phyloP scores from a whole-genome alignment of 805 yeast species.

The Scheffersomyces coipomensis region DNA sequence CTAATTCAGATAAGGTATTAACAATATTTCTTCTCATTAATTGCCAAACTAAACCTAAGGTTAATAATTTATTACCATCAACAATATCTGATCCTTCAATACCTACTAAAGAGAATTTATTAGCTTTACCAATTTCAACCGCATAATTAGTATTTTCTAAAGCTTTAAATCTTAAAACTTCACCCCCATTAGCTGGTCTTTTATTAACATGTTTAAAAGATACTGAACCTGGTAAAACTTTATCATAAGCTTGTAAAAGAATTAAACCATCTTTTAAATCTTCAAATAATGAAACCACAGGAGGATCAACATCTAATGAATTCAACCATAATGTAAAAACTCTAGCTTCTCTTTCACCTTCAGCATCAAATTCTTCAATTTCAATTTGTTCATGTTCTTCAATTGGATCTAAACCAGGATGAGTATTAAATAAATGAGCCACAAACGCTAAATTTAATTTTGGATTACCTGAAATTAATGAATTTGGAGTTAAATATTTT shows the following conservation, averaged over 20 bases:
- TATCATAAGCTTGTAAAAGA: constrained; percentile 88
- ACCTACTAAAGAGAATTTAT: constrained; percentile 91
- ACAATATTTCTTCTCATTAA: constrained; percentile 95
- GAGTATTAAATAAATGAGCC: constrained; percentile 93
- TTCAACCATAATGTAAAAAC: constrained; percentile 97
- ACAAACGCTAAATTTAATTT: constrained; percentile 95
- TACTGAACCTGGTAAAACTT: constrained; percentile 92
- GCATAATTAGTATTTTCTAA: constrained; percentile 97
- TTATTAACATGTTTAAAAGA: constrained; percentile 78
- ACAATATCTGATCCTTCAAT: constrained; percentile 97
- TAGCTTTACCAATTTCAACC: constrained; percentile 93
- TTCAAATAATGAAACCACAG: constrained; percentile 87
- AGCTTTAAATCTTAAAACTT: constrained; percentile 87
- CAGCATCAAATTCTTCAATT: constrained; percentile 97
- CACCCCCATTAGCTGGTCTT: constrained; percentile 72
- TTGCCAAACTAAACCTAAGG: constrained; percentile 96
- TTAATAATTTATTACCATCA: constrained; percentile 86
- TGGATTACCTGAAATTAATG: constrained; percentile 94
- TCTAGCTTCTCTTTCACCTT: constrained; percentile 98
- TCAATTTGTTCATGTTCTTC: constrained; percentile 90
- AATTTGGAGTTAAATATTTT: constrained; percentile 90
- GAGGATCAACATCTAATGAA: constrained; percentile 93
- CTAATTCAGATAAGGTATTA: constrained; percentile 71
- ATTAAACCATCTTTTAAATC: constrained; percentile 92
- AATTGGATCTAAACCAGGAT: constrained; percentile 95